Conservation (phyloP, 768 basidiomycete genomes). For the Boletellus ananiceps region DNA sequence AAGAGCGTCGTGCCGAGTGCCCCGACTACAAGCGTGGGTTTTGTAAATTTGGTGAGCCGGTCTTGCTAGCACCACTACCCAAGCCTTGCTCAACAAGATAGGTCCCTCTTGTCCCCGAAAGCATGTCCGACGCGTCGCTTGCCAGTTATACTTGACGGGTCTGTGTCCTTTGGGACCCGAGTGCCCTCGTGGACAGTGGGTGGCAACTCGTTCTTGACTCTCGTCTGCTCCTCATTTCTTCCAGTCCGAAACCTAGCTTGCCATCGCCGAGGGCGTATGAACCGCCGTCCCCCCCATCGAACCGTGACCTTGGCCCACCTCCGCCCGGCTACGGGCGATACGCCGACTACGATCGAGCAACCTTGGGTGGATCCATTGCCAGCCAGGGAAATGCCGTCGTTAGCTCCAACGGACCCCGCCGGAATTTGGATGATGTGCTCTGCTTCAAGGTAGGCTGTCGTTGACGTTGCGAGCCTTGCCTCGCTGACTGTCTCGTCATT, state of each 20-base stretch:
- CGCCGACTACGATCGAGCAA: conserved; percentile 63
- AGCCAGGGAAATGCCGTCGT: conserved; percentile 25
- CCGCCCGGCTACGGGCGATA: conserved; percentile 89
- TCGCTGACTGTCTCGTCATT: conserved; percentile 3
- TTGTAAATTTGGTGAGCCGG: conserved; percentile 77
- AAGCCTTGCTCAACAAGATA: conserved; percentile 28
- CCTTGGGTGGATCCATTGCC: conserved; percentile 28
- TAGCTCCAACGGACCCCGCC: conserved; percentile 43
- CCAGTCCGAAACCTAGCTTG: conserved; percentile 72
- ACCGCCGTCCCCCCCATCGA: conserved; percentile 68
- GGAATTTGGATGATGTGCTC: conserved; percentile 78
- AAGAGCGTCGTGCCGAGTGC: conserved; percentile 87
- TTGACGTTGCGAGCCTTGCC: not conserved
- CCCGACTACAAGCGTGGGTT: conserved; percentile 96
- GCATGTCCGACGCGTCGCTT: conserved; percentile 87
- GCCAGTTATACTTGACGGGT: conserved; percentile 86
- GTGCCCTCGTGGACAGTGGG: conserved; percentile 87
- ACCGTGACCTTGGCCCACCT: conserved; percentile 82
- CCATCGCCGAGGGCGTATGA: conserved; percentile 74
- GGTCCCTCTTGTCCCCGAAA: conserved; percentile 88
- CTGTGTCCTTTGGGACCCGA: conserved; percentile 90
- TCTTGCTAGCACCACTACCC: conserved; percentile 1
- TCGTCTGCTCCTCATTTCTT: conserved; percentile 8
- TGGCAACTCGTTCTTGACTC: conserved; percentile 17
- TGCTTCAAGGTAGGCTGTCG: conserved; percentile 71